Base-by-base conservation (phyloP, 2,329 filamentous ascomycete species). In the Stagonosporopsis tanaceti region DNA sequence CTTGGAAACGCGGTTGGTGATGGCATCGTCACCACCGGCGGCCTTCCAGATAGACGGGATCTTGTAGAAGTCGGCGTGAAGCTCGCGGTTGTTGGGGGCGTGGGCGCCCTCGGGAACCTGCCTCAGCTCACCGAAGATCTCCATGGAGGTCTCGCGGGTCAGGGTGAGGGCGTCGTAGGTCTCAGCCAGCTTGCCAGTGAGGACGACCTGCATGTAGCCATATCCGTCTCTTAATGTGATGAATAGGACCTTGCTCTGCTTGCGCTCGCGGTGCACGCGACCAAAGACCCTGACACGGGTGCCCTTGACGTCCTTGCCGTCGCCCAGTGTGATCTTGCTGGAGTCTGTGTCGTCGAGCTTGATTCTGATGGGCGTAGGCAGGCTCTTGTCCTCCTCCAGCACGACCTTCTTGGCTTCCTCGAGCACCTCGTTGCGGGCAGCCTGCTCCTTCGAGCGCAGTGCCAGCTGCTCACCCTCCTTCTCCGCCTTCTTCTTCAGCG, bases 111-210 rank as follows among this genome's bases (percentile, higher is more conserved):
- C 84, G 9, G 90, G 93, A 4, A 97, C 89, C 70, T 90, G 85
- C 74, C 87, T 87, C 84, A 97, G 87, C 82, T 96, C 91, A 66
- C 93, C 93, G 59, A 87, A 87, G 56, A 97, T 86, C 69, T 88
- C 88, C 72, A 97, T 87, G 48, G 92, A 92, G n/a, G 92, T 95
- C 79, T 94, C 93, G 61, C 90, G 88, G 30, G 92, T 91, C 67
- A 97, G 85, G 24, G 90, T 93, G 67, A 96, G 82, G 61, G 92
- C 91, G 72, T 96, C 92, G 81, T 96, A 96, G n/a, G 91, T 94
- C 82, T 92, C 93, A 65, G 92, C 89, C 68, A 98, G 84, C 62
- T 92, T 84, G 55, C 93, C 93, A 3, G 87, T 85, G 65, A 97
- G 81, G 61, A 97, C 85, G 72, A 92, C 93, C 81, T 97, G 93